Conservation (phyloP, 1,139 yeast genomes). For the Kodamaea sp. region DNA sequence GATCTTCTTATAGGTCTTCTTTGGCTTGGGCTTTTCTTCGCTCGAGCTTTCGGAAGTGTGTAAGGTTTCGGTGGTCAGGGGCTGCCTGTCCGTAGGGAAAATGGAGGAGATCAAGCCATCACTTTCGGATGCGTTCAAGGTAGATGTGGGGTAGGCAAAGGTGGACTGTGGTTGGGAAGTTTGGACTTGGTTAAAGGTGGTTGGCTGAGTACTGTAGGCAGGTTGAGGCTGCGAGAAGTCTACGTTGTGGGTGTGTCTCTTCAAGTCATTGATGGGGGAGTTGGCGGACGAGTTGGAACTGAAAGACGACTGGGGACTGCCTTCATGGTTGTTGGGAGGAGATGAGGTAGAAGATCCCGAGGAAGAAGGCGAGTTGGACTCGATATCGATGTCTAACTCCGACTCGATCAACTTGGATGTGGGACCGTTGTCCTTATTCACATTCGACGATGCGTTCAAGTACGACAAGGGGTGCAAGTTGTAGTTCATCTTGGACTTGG, state of each 20-base stretch:
- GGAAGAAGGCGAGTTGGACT: constrained; percentile 27
- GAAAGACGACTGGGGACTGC: constrained; percentile 38
- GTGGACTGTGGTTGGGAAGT: constrained; percentile 1
- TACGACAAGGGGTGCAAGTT: constrained; percentile 49
- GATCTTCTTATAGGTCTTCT: constrained; percentile 52
- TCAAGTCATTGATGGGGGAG: constrained; percentile 30
- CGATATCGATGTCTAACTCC: constrained; percentile 32
- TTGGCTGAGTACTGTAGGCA: constrained; percentile 3
- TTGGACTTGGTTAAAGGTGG: too few relatives aligned
- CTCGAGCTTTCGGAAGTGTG: background rate
- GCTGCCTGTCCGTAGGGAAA: constrained; percentile 4
- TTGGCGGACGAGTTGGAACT: constrained; percentile 41
- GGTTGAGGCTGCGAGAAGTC: constrained; percentile 10
- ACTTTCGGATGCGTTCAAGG: constrained; percentile 5
- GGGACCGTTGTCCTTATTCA: constrained; percentile 12
- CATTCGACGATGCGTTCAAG: constrained; percentile 37
- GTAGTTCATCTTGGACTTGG: constrained; percentile 37
- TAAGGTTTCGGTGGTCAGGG: constrained; percentile 1
- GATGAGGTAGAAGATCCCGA: constrained; percentile 32
- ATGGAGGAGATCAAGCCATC: constrained; percentile 6
- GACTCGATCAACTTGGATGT: constrained; percentile 14
- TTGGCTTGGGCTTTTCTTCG: constrained; percentile 20
- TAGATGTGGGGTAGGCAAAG: constrained; percentile 4
- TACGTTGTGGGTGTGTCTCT: constrained; percentile 10
- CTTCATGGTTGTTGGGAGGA: constrained; percentile 20